Base-by-base conservation (phyloP, 2,329 filamentous ascomycete genomes). In the Catunica adiposa region DNA sequence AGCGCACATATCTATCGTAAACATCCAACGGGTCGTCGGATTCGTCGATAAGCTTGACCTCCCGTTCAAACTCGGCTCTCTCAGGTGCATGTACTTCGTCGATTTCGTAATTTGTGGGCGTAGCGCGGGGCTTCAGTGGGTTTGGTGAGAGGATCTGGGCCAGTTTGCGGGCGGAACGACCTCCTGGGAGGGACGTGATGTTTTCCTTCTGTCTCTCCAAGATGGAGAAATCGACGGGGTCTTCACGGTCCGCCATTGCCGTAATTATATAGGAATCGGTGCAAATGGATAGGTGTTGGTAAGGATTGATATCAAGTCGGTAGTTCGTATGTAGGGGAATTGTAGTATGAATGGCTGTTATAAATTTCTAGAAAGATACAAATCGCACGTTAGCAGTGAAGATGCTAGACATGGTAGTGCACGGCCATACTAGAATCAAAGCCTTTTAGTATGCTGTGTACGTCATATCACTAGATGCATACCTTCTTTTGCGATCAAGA, bases 141-240 rank as follows among this genome's bases (percentile, higher is more conserved):
- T 78, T 75, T 55, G 86, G 75, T 59, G 89, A 83, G 76, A 88
- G 89, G 31, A 88, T 79, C 55, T 89, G 79, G 29, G 83, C 89
- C 53, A 98, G 82, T 55, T 92, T 89, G 71, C 83, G 86, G 48
- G 90, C 92, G 42, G 90, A 97, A 61, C 92, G 74, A 22, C 78
- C 92, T 60, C 87, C 85, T 15, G 90, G 89, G 11, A 98, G 77
- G 22, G 89, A 83, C 69, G 96, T 89, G 56, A 98, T 96, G 69
- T 98, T 98, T 71, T 98, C 92, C 71, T 98, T 98, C 64, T 96
- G 89, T 50, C 79, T 80, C 71, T 98, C 92, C 70, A 98, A 96
- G 60, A 96, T 79, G 63, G 94, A 86, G 71, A 98, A 97, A 71
- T 81, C 72, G 65, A 83, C 79, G 40, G 80, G 68, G 62, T 83